Conservation (phyloP, 2,329 filamentous ascomycete species). For the Biscogniauxia marginata region DNA sequence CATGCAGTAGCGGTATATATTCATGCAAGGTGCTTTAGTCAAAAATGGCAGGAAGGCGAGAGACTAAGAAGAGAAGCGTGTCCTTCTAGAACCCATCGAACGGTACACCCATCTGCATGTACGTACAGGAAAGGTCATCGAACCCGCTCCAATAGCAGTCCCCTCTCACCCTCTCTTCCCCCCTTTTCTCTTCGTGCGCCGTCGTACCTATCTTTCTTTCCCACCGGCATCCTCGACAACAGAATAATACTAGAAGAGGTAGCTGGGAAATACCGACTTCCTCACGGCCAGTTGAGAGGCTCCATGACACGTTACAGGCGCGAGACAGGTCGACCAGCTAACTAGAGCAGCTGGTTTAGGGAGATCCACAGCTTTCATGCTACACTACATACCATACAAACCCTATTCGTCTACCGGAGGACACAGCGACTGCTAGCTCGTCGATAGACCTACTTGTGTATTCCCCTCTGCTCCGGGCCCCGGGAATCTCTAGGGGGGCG, state of each 20-base stretch:
- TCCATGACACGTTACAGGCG: not conserved
- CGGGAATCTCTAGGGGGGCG: too few relatives aligned
- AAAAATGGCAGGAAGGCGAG: not conserved
- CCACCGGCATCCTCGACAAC: not conserved
- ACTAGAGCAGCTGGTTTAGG: not conserved
- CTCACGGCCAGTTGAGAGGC: not conserved
- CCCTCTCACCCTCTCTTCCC: not conserved
- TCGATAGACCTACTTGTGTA: not conserved
- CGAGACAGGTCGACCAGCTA: not conserved
- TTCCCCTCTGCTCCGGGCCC: not conserved
- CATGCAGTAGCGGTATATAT: not conserved
- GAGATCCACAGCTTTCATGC: not conserved
- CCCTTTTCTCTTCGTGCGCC: not conserved
- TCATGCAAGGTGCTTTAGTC: not conserved
- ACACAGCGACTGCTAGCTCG: not conserved
- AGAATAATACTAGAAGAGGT: not conserved
- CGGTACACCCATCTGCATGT: not conserved
- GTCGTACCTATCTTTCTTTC: not conserved
- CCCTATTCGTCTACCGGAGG: not conserved
- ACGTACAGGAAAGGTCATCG: not conserved
- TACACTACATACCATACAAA: not conserved
- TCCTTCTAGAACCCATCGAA: not conserved
- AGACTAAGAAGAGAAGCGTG: not conserved
- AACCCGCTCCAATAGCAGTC: not conserved
- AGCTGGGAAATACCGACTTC: not conserved